Evolutionary conservation across 2,329 filamentous ascomycete genomes (phyloP).

Genomic region (Botrytis elliptica): DNA sequence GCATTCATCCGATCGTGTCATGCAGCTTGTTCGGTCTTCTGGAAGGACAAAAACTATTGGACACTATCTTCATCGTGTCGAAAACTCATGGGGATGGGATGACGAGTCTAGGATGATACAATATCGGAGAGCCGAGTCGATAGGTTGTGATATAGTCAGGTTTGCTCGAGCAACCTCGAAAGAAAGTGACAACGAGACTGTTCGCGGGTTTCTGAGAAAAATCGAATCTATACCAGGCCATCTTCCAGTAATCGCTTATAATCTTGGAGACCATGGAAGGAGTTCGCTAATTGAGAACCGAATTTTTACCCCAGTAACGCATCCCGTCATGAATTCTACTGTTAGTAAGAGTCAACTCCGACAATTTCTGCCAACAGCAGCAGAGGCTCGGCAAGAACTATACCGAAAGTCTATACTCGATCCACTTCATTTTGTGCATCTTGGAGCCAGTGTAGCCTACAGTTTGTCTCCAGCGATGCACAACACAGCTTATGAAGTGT

Average conservation of each 20-base stretch:
- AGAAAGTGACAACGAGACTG: slow-evolving; percentile 50
- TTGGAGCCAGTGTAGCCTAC: slow-evolving; percentile 70
- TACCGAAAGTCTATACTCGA: slow-evolving; percentile 67
- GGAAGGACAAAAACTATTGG: slow-evolving; percentile 56
- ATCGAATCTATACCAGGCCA: slow-evolving; percentile 33
- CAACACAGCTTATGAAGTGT: slow-evolving; percentile 63
- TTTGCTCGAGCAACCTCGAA: slow-evolving; percentile 51
- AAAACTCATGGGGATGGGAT: slow-evolving; percentile 46
- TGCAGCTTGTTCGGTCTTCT: slow-evolving; percentile 47
- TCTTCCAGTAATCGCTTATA: slow-evolving; percentile 50
- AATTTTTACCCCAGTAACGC: slow-evolving; percentile 55
- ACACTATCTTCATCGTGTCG: slow-evolving; percentile 44
- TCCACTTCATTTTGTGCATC: slow-evolving; percentile 69
- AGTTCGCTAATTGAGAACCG: slow-evolving; percentile 57
- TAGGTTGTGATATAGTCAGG: slow-evolving; percentile 57
- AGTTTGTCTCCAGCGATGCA: slow-evolving; percentile 79
- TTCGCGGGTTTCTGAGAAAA: slow-evolving; percentile 33
- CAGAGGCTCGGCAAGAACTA: slow-evolving; percentile 62
- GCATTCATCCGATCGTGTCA: slow-evolving; percentile 46
- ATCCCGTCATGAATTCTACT: slow-evolving; percentile 56
- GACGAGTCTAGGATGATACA: slow-evolving; percentile 48
- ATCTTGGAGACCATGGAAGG: slow-evolving; percentile 54
- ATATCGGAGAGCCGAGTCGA: slow-evolving; percentile 49
- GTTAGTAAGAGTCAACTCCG: slow-evolving; percentile 41
- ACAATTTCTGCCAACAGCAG: slow-evolving; percentile 49